Evolutionary conservation across 345 rosid genomes (phyloP), one percentile per base, ranked within the genome.

Genomic region (Gossypioides kirkii): DNA sequence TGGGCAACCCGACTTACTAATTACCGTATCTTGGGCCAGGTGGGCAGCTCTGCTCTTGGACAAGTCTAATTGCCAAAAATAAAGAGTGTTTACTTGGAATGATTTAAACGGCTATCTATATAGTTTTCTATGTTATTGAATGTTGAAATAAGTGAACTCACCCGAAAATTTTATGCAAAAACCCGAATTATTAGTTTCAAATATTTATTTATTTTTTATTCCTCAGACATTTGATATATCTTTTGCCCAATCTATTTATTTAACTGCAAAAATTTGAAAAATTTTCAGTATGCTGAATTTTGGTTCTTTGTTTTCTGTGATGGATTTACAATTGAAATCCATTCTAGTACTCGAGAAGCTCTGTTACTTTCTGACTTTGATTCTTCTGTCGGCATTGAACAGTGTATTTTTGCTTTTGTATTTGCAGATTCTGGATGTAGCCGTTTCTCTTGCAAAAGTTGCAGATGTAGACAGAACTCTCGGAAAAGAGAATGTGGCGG

Each of bases 391-490:
- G 32, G 56, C 45, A 26, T 14, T 69, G 56, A 50, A 64, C 76
- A 60, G 11, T 8, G 4, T 38, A 23, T 16, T 20, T 20, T 13
- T 22, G 61, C 32, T 56, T 56, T 56, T 56, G 61, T 25, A 11
- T 56, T 56, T 56, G 61, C 61, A 92, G 94, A 68, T 79, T 71
- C 80, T 92, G 68, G 98, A 92, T 82, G 85, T 92, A 69, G 97
- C 93, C 13, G 87, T 88, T 74, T 95, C 98, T 63, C 91, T 95
- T 7, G 97, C 98, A 74, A 95, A 95, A 83, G 94, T 95, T 71
- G 98, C 98, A 0, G 99, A 95, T 74, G 94, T 85, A 0, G 97
- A 93, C 83, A 84, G 94, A 77, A 86, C 63, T 76, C 77, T 91
- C 14, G 94, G 94, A 68, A 83, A 87, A 10, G 91, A 87, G 82